Evolutionary conservation across 2,329 filamentous ascomycete species (phyloP), one percentile per base, ranked within the genome.

Genomic region (Aspergillus awamori): DNA sequence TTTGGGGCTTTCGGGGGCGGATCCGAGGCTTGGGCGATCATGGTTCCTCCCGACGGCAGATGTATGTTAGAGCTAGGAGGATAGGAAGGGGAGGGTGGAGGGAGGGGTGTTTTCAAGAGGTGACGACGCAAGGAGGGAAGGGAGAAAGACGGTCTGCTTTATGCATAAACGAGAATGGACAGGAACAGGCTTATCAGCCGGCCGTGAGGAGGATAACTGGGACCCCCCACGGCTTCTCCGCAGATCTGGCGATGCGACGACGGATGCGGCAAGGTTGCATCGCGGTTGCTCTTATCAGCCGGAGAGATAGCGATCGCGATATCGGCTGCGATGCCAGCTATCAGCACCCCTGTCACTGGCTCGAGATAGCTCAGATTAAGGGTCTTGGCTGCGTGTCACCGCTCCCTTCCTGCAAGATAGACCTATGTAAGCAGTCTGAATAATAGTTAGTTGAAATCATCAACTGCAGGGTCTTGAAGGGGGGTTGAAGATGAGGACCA

Each of bases 1-100:
- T 64, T 24, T 15, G 57, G 60, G 26, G 55, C 60, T 43, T 36
- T 55, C 10, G 28, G 43, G 15, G 48, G 28, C 22, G 59, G 59
- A n/a, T 60, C 59, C 17, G 58, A 39, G 2, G 53, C 58, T 28
- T 17, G 26, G 28, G n/a, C 28, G 28, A 24, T 20, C 47, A 51
- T 51, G 47, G 15, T 30, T 49, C 47, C 24, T 45, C 41, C 41
- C 41, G 6, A 22, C 41, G 11, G 41, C 22, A 5, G 24, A 20
- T 15, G 47, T 36, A 36, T 36, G 33, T 36, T 2, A 36, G 33
- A 36, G 33, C 33, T 36, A 2, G 11, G 33, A 36, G 33, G 33
- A 13, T 49, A 30, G 13, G 24, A 33, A 24, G 2, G 24, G 15
- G 13, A 17, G 8, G 26, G 15, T 15, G 24, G 47, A 28, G 24